These are phyloP conservation scores for Talaromyces sp. DNA, from an alignment of 2,329 filamentous ascomycete species.

Conservation along the genomic window DNA sequence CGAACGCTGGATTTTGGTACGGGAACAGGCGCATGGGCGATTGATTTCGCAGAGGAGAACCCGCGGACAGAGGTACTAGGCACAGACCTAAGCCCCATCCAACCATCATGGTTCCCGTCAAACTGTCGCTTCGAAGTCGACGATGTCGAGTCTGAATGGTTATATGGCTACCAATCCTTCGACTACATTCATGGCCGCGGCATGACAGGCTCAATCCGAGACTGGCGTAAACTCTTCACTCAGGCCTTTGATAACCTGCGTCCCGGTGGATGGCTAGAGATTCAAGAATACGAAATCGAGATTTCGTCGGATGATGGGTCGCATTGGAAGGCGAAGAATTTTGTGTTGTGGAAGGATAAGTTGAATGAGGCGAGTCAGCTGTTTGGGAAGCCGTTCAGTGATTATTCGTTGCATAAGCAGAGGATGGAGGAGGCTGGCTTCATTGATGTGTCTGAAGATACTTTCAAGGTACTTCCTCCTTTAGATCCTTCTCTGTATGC, in stretches of 20 bases:
- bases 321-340: slow-evolving; percentile 23
- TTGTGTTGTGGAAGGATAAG: slow-evolving; percentile 25
- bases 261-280: slow-evolving; percentile 47
- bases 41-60: slow-evolving; percentile 25
- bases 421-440: slow-evolving; percentile 52
- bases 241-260: slow-evolving; percentile 40
- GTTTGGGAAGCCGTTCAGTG: slow-evolving; percentile 34
- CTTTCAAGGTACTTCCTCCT: slow-evolving; percentile 33
- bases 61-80: slow-evolving; percentile 24
- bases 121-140: slow-evolving; percentile 43
- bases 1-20: slow-evolving; percentile 48
- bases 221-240: slow-evolving; percentile 33
- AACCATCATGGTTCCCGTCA: slow-evolving; percentile 34
- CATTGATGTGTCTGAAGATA: slow-evolving; percentile 45
- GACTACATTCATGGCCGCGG: slow-evolving; percentile 45
- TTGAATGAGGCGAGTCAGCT: slow-evolving; percentile 30
- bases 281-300: slow-evolving; percentile 44
- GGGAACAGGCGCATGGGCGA: slow-evolving; percentile 42
- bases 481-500: neutral
- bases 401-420: slow-evolving; percentile 32
- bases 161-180: slow-evolving; percentile 30
- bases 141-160: slow-evolving; percentile 31
- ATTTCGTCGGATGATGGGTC: slow-evolving; percentile 45
- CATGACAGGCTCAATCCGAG: slow-evolving; percentile 36
- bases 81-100: slow-evolving; percentile 18